phyloP scores from a whole-genome alignment of 768 basidiomycete species.

The Botryobasidium botryosum region DNA sequence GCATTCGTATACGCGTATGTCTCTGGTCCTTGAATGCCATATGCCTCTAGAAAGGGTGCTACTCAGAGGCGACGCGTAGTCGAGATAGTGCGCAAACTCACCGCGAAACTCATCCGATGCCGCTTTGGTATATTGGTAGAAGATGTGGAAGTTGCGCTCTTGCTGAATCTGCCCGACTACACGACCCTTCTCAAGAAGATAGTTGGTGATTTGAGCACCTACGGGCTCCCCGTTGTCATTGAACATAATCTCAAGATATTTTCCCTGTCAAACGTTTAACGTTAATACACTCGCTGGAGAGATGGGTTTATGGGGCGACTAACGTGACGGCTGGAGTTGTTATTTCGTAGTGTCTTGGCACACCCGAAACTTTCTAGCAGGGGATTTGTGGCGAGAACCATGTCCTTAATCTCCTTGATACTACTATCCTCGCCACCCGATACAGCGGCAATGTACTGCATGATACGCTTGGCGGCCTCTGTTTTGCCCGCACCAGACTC shows the following conservation, averaged over 20 bases:
- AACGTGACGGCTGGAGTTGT: slow-evolving; percentile 97
- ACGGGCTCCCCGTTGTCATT: slow-evolving; percentile 83
- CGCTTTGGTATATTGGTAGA: slow-evolving; percentile 98
- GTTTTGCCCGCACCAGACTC: slow-evolving; percentile 99
- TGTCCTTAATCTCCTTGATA: slow-evolving; percentile 97
- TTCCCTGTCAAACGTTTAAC: slow-evolving; percentile 45
- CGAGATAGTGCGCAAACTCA: slow-evolving; percentile 20
- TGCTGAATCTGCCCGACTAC: slow-evolving; percentile 93
- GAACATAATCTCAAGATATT: slow-evolving; percentile 99
- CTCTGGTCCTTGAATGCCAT: slow-evolving; percentile 91
- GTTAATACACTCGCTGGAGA: background rate
- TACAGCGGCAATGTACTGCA: slow-evolving; percentile 99
- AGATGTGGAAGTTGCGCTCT: slow-evolving; percentile 96
- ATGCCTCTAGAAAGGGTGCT: slow-evolving; percentile 43
- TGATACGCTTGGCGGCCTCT: slow-evolving; percentile 96
- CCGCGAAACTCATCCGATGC: slow-evolving; percentile 81
- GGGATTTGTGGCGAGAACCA: slow-evolving; percentile 98
- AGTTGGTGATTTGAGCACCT: slow-evolving; percentile 97
- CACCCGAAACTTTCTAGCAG: slow-evolving; percentile 96
- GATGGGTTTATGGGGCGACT: slow-evolving; percentile 20
- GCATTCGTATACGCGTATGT: slow-evolving; percentile 85
- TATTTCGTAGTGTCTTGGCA: slow-evolving; percentile 96
- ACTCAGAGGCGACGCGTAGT: background rate
- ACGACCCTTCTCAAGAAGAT: slow-evolving; percentile 89
- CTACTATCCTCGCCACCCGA: slow-evolving; percentile 76